Conservation (phyloP, 2,329 filamentous ascomycete species). For the Aspergillus flavus region DNA sequence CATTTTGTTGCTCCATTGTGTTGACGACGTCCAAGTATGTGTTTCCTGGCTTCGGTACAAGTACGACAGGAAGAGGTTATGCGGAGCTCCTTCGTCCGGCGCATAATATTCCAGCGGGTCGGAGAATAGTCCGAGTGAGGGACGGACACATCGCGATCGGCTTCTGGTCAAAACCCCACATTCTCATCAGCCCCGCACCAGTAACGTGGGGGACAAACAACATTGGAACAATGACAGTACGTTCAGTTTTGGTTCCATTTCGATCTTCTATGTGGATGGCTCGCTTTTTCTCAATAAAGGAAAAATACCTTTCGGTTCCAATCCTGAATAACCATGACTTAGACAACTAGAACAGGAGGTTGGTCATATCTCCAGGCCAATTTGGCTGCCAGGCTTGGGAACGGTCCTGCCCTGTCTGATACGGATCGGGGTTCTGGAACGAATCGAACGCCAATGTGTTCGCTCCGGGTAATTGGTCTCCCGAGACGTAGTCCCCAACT, state of each 20-base stretch:
- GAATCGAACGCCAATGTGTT: slow-evolving; percentile 40
- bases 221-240: not conserved
- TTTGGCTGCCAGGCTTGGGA: slow-evolving; percentile 41
- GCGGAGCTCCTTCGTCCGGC: not conserved
- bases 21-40: not conserved
- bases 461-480: slow-evolving; percentile 42
- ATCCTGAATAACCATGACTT: not conserved
- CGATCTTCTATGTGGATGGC: not conserved
- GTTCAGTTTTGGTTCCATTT: not conserved
- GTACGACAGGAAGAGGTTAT: not conserved
- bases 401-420: slow-evolving; percentile 33
- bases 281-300: not conserved
- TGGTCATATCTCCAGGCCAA: slow-evolving; percentile 47
- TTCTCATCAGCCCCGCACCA: slow-evolving; percentile 15
- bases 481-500: slow-evolving; percentile 59
- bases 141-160: slow-evolving; percentile 19
- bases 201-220: slow-evolving; percentile 2
- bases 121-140: slow-evolving; percentile 28
- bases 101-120: slow-evolving; percentile 16
- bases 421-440: slow-evolving; percentile 37
- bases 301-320: not conserved
- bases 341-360: slow-evolving; percentile 34
- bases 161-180: slow-evolving; percentile 25
- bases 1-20: slow-evolving; percentile 38
- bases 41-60: not conserved